Evolutionary conservation across 305 asterid species (phyloP), one percentile per base, ranked within the genome.

Genomic region (Lippia alba): DNA sequence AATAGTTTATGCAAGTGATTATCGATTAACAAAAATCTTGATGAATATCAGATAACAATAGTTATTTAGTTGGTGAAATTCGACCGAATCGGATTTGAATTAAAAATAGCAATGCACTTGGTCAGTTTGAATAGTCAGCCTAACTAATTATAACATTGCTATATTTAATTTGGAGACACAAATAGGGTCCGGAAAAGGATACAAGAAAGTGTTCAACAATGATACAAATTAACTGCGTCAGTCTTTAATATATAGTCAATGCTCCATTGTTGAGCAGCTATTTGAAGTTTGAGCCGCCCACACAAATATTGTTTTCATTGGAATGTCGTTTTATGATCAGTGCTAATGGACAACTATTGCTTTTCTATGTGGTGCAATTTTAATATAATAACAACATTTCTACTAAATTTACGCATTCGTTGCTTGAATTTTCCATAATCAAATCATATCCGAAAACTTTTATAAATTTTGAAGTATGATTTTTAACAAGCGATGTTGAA

Each of bases 191-290:
- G 44, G 45, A 36, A 61, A 70, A 50, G n/a, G 64, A 71, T 61
- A 58, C 58, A 65, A 73, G 54, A 12, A 33, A 56, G 54, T 64
- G 72, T 64, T 56, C 55, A 64, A 72, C 12, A 30, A 44, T 45
- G 66, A 10, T 11, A 55, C 41, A 72, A 55, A 53, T 40, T 12
- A 24, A 24, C 30, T 24, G 30, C 30, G 30, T 24, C 30, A 24
- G 30, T 24, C 3, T 24, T 24, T 24, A 30, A 30, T 32, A 16
- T 34, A 7, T 61, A 55, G 75, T 61, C 75, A 71, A 64, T 46
- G 49, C 10, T 15, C 20, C 54, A 4, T 60, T 61, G 41, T 36
- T 36, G 41, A 8, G 41, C 41, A 36, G 41, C 41, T 6, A 34
- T n/a, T n/a, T 34, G 40, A 3, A 34, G 40, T 34, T 34, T 34